Percentiles rank a stretch among this genome's conserved stretches.
These are phyloP conservation scores for Verbena officinalis DNA, from an alignment of 257 asterid genomes.

Conservation along the genomic window DNA sequence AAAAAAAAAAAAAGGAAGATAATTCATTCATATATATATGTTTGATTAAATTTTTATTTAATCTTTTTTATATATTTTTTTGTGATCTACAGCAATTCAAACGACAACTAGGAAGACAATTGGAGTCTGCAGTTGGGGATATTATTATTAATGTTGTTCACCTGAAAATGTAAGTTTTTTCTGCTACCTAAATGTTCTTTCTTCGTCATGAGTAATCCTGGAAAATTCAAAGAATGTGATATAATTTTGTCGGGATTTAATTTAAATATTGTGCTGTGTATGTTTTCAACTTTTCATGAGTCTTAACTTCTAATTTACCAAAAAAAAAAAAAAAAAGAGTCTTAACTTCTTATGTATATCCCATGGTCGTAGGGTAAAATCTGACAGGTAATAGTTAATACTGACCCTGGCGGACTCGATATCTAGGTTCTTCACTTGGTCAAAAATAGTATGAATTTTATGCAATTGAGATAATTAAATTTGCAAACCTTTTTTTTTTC, in stretches of 20 bases:
- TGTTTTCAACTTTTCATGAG: too few relatives aligned
- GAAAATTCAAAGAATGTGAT: slow-evolving; percentile 3
- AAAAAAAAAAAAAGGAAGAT: too few relatives aligned
- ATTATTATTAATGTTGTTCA: slow-evolving; percentile 13
- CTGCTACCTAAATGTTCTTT: too few relatives aligned
- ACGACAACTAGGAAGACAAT: slow-evolving; percentile 21
- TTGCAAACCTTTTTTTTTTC: background rate
- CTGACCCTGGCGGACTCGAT: too few relatives aligned
- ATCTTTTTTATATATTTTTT: background rate
- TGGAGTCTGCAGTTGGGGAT: slow-evolving; percentile 7
- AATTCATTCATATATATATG: too few relatives aligned
- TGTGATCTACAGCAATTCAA: slow-evolving; percentile 26
- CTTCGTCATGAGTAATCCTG: too few relatives aligned
- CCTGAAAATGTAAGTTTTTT: too few relatives aligned
- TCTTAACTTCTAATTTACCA: too few relatives aligned
- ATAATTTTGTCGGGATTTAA: slow-evolving; percentile 31
- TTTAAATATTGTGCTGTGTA: slow-evolving; percentile 18
- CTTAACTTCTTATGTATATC: slow-evolving; percentile 23
- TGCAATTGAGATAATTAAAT: slow-evolving; percentile 8
- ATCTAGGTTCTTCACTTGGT: too few relatives aligned
- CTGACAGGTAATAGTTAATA: slow-evolving; percentile 15
- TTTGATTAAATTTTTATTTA: too few relatives aligned
- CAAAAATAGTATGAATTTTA: slow-evolving; percentile 20
- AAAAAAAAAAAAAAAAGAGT: too few relatives aligned
- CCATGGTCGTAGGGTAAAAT: slow-evolving; percentile 20